Percentiles rank a stretch among this genome's conserved stretches.
Evolutionary conservation across 768 basidiomycete species (phyloP).

Genomic region (Lentinula aciculospora): DNA sequence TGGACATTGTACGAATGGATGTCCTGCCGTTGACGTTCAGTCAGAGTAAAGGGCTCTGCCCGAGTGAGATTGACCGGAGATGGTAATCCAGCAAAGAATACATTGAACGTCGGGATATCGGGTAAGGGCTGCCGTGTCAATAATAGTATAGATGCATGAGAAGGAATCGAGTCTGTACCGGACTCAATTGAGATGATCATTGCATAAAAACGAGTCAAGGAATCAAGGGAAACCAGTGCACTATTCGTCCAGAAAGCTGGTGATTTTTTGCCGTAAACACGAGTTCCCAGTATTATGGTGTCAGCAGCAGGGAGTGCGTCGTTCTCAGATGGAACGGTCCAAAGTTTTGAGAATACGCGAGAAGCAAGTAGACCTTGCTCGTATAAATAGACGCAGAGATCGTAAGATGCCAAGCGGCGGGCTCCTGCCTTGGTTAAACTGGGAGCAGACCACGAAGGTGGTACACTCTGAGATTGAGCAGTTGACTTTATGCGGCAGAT

Average conservation of each 20-base stretch:
- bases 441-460: constrained; percentile 23
- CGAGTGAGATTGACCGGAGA: constrained; percentile 36
- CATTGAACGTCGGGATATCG: constrained; percentile 41
- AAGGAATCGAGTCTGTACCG: constrained; percentile 20
- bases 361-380: constrained; percentile 47
- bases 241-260: constrained; percentile 66
- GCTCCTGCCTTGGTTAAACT: constrained; percentile 41
- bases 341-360: constrained; percentile 37
- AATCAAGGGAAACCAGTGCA: constrained; percentile 15
- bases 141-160: constrained; percentile 57
- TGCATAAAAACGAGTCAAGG: constrained; percentile 43
- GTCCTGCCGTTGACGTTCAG: constrained; percentile 36
- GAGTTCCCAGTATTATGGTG: constrained; percentile 34
- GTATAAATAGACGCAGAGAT: constrained; percentile 46
- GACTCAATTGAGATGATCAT: constrained; percentile 40
- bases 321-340: constrained; percentile 5
- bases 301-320: constrained; percentile 10
- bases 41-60: constrained; percentile 44
- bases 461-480: constrained; percentile 31
- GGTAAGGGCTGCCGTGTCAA: constrained; percentile 68
- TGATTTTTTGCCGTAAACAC: constrained; percentile 49
- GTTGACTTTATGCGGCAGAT: constrained; percentile 46
- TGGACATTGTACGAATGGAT: constrained; percentile 62
- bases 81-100: constrained; percentile 52
- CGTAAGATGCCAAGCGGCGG: constrained; percentile 53